phyloP scores from a whole-genome alignment of 768 basidiomycete species.

The Pulveroboletus frians region DNA sequence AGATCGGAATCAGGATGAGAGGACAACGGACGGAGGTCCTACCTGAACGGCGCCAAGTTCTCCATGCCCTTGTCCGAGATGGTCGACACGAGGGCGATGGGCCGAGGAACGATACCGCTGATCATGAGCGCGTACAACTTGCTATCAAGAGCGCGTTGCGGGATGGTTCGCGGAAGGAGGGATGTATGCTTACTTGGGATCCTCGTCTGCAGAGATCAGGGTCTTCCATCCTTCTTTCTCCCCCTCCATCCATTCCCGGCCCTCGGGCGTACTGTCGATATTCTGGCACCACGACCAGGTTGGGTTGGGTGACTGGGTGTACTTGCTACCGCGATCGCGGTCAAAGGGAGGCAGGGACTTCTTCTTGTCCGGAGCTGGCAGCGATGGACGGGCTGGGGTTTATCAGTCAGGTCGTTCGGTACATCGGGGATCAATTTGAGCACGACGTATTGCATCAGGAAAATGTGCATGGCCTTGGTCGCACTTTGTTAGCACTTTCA shows the following conservation, averaged over 20 bases:
- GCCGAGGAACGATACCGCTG: constrained; percentile 35
- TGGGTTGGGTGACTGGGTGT: constrained; percentile 29
- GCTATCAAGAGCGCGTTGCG: constrained; percentile 1
- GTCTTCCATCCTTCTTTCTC: constrained; percentile 34
- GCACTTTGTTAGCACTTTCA: too few species aligned
- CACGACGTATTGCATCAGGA: too few species aligned
- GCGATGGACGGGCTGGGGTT: not conserved
- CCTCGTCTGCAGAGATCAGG: constrained; percentile 24
- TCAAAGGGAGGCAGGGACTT: constrained; percentile 24
- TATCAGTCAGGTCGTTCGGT: not conserved
- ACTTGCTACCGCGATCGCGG: constrained; percentile 8
- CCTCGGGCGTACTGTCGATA: constrained; percentile 20
- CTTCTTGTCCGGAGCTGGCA: not conserved
- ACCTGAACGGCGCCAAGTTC: constrained; percentile 37
- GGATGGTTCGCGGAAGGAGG: too few species aligned
- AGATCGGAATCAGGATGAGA: not conserved
- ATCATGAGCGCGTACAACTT: constrained; percentile 32
- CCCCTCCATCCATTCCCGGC: constrained; percentile 30
- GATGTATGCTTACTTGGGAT: constrained; percentile 19
- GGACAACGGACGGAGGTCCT: not conserved
- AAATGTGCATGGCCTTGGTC: too few species aligned
- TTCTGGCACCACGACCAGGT: constrained; percentile 29
- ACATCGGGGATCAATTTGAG: not conserved
- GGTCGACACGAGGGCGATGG: constrained; percentile 40
- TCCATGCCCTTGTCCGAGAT: constrained; percentile 25